Evolutionary conservation across 1,284 basidiomycete genomes (phyloP), one percentile per base, ranked within the genome.

Genomic region (Thelephora terrestris): DNA sequence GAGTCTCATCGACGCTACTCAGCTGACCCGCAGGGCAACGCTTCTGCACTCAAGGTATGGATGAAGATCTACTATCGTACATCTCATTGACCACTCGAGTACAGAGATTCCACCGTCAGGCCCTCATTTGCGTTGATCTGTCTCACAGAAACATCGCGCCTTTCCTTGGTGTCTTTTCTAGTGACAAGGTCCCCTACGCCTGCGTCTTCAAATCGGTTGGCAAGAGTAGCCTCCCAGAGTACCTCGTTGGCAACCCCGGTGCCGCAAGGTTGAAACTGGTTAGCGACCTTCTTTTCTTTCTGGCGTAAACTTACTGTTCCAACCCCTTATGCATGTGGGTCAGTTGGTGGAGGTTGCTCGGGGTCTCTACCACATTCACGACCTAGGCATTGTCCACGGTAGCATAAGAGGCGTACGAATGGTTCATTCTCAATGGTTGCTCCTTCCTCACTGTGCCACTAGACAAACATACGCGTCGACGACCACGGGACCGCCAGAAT

Each of bases 141-240:
- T 37, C 35, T 37, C 35, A 37, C 18, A 16, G 16, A 16, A 37
- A 37, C n/a, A n/a, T n/a, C n/a, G n/a, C n/a, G n/a, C n/a, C n/a
- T n/a, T n/a, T n/a, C n/a, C n/a, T n/a, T n/a, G 35, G 16, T 37
- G 35, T 37, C 5, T 43, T 43, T n/a, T 27, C 38, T 14, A 34
- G 37, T 14, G 12, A 44, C 14, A 43, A 47, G n/a, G n/a, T 18
- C 40, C 46, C 12, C 37, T 51, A 18, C 50, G 49, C 34, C 47
- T 52, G 40, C n/a, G 47, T 53, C 5, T 51, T 39, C 16, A 36
- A 20, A 29, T 51, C 46, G 52, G 48, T 53, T 49, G n/a, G 14
- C 14, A 29, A 48, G 24, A 49, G 49, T 7, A 51, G 29, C 9
- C 35, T 51, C 32, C 35, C 42, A 34, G 23, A 18, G 7, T 52